phyloP scores from a whole-genome alignment of 2,329 filamentous ascomycete species.

The Ophiobolus disseminans region DNA sequence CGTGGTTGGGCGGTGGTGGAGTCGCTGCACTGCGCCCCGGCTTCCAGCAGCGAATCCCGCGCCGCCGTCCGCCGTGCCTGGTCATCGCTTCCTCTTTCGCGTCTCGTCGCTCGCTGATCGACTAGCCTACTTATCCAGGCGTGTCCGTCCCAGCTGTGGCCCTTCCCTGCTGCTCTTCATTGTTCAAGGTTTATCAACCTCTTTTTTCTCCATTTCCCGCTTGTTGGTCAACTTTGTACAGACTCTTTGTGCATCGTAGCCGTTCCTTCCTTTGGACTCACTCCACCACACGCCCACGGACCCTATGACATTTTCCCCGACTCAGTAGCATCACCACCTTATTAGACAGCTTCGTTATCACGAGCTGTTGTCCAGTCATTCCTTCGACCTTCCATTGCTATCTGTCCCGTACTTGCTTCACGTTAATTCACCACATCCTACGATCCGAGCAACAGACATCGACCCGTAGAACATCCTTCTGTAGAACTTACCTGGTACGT shows the following conservation, averaged over 20 bases:
- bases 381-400: conserved; percentile 39
- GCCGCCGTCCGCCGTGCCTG: conserved; percentile 47
- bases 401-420: conserved; percentile 21
- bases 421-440: conserved; percentile 20
- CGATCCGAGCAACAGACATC: conserved; percentile 5
- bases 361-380: conserved; percentile 52
- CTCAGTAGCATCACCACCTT: conserved; percentile 38
- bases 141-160: conserved; percentile 46
- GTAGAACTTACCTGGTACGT: conserved; percentile 31
- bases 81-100: conserved; percentile 54
- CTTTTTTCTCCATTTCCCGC: conserved; percentile 46
- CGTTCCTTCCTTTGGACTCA: conserved; percentile 50
- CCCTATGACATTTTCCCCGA: conserved; percentile 40
- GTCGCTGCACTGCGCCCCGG: conserved; percentile 49
- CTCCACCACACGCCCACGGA: conserved; percentile 34
- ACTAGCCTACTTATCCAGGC: conserved; percentile 50
- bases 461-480: conserved; percentile 5
- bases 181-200: conserved; percentile 53
- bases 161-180: conserved; percentile 46
- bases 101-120: conserved; percentile 50
- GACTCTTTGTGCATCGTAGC: conserved; percentile 44
- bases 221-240: conserved; percentile 31
- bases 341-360: conserved; percentile 51
- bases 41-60: conserved; percentile 47
- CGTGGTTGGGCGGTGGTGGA: conserved; percentile 43